These are phyloP conservation scores for Ustilago loliicola DNA, from an alignment of 1,284 basidiomycete genomes.

Conservation along the genomic window DNA sequence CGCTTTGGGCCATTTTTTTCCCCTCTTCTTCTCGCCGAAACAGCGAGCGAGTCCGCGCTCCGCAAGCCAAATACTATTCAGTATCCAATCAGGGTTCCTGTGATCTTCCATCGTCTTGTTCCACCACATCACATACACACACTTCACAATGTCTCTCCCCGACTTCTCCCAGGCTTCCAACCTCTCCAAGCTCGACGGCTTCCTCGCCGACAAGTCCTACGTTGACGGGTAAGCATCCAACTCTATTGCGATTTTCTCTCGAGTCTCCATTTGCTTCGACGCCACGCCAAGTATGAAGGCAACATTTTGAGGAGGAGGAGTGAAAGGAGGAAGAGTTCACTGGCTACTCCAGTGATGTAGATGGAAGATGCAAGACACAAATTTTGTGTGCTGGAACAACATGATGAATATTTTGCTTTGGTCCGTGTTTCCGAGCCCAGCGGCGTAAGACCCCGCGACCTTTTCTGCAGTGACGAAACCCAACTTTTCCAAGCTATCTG, in stretches of 20 bases:
- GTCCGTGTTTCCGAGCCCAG: conserved; percentile 72
- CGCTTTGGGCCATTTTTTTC: conserved; percentile 17
- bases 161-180: conserved; percentile 65
- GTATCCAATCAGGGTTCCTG: neutral
- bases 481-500: conserved; percentile 67
- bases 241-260: neutral
- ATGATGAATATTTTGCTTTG: conserved; percentile 69
- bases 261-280: conserved; percentile 20
- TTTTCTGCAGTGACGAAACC: conserved; percentile 69
- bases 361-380: neutral
- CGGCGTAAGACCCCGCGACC: conserved; percentile 71
- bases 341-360: neutral
- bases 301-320: neutral
- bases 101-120: conserved; percentile 10
- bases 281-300: neutral
- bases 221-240: conserved; percentile 66
- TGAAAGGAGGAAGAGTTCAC: too few relatives aligned
- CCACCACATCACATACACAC: conserved; percentile 26
- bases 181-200: conserved; percentile 64
- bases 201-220: conserved; percentile 67
- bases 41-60: neutral
- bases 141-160: conserved; percentile 67
- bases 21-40: conserved; percentile 15
- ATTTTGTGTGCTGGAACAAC: conserved; percentile 25
- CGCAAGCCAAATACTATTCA: neutral